Percentiles rank a stretch among this genome's conserved stretches.
These are phyloP conservation scores for Carex littledalei DNA, from an alignment of 176 grass and related monocot genomes.

Conservation along the genomic window DNA sequence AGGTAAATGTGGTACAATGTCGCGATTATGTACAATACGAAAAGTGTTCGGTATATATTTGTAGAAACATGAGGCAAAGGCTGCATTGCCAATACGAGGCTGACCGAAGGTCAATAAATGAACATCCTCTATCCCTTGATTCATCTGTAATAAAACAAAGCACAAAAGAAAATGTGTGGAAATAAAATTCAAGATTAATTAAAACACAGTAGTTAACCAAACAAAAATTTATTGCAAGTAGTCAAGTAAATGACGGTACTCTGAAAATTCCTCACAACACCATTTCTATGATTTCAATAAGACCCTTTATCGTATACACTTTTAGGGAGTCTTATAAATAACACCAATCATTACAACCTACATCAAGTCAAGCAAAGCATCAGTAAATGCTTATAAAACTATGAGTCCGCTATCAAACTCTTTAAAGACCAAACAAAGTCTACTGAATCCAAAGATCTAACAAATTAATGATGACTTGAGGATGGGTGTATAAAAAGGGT, in stretches of 20 bases:
- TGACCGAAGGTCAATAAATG: constrained; percentile 58
- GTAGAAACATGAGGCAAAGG: constrained; percentile 49
- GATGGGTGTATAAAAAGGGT: neutral
- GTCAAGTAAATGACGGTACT: neutral
- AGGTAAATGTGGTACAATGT: constrained; percentile 79
- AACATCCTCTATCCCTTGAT: constrained; percentile 40
- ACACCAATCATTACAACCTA: neutral
- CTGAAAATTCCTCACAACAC: neutral
- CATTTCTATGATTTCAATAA: neutral
- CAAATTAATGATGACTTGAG: neutral
- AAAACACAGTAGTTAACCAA: neutral
- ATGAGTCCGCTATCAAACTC: neutral
- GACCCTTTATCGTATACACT: neutral
- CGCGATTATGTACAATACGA: constrained; percentile 44
- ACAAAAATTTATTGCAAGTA: neutral
- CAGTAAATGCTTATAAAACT: neutral
- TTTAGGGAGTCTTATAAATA: neutral
- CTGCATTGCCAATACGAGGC: constrained; percentile 67
- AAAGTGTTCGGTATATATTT: constrained; percentile 41
- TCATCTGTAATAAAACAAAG: constrained; percentile 37
- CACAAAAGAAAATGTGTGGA: neutral
- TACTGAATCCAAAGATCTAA: neutral
- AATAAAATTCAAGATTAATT: neutral
- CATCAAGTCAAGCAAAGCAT: neutral
- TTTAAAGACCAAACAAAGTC: neutral